phyloP scores from a whole-genome alignment of 768 basidiomycete genomes.

The Serendipita indica region DNA sequence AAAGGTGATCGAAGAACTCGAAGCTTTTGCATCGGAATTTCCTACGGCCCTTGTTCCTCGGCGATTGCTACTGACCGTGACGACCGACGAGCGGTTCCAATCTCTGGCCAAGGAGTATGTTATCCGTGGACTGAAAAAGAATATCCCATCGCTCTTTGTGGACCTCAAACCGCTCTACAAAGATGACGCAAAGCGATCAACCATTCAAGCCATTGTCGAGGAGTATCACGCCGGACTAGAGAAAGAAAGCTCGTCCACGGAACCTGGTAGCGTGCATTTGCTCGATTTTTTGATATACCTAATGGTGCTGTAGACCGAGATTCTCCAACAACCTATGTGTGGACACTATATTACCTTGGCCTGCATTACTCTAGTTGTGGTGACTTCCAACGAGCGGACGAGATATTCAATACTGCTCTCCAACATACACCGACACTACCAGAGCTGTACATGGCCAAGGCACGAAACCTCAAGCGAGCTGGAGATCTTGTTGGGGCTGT shows the following conservation, averaged over 20 bases:
- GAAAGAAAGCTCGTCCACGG: not conserved
- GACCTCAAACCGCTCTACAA: slow-evolving; percentile 78
- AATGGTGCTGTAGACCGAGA: no score
- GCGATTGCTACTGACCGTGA: slow-evolving; percentile 57
- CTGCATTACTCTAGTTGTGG: slow-evolving; percentile 68
- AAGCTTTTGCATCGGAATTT: slow-evolving; percentile 37
- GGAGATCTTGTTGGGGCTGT: slow-evolving; percentile 72
- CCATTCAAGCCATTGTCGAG: slow-evolving; percentile 58
- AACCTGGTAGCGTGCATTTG: not conserved
- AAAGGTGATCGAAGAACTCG: not conserved
- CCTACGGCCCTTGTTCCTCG: slow-evolving; percentile 57
- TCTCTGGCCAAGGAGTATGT: slow-evolving; percentile 53
- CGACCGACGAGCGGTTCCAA: slow-evolving; percentile 45
- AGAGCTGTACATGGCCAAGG: slow-evolving; percentile 71
- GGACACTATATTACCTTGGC: slow-evolving; percentile 90
- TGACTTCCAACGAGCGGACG: slow-evolving; percentile 36
- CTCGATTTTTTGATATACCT: not conserved
- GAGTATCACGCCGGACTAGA: slow-evolving; percentile 26
- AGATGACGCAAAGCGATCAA: slow-evolving; percentile 44
- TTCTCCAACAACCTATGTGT: slow-evolving; percentile 71
- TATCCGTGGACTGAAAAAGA: slow-evolving; percentile 53
- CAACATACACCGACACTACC: slow-evolving; percentile 87
- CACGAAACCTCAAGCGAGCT: slow-evolving; percentile 69
- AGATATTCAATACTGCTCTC: slow-evolving; percentile 49
- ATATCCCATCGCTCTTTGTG: slow-evolving; percentile 84